phyloP scores from a whole-genome alignment of 1,284 basidiomycete species.

The Sanguinoderma infundibulare region DNA sequence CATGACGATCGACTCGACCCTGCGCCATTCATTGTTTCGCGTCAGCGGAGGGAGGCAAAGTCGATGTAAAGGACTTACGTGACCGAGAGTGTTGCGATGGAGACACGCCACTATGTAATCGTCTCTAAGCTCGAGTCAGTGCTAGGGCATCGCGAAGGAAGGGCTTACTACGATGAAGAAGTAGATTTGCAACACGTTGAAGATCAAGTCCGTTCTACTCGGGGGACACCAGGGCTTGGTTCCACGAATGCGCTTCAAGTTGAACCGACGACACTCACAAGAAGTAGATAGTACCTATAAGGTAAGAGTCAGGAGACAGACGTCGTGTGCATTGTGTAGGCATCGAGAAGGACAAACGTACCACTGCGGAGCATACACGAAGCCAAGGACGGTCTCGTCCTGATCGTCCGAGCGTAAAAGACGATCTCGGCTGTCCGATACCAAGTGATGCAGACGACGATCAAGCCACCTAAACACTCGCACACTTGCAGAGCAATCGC shows the following conservation, averaged over 20 bases:
- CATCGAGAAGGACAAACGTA: neutral
- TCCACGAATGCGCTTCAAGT: neutral
- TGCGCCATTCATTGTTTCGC: neutral
- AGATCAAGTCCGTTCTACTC: neutral
- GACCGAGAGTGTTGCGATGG: neutral
- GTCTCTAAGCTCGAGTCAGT: too few species aligned
- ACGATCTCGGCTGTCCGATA: neutral
- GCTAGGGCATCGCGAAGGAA: neutral
- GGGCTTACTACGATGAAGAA: neutral
- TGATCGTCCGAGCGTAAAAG: neutral
- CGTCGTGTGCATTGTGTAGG: neutral
- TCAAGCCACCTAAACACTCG: neutral
- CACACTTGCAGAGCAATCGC: neutral
- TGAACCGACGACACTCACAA: neutral
- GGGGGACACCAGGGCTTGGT: neutral
- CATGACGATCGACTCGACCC: conserved; percentile 12
- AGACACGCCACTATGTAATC: too few species aligned
- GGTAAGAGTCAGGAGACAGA: neutral
- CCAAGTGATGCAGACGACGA: neutral
- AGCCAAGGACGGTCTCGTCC: neutral
- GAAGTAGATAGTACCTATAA: neutral
- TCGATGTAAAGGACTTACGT: neutral
- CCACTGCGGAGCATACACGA: neutral
- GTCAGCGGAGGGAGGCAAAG: neutral
- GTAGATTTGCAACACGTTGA: neutral